Conservation (phyloP, 257 asterid species). For the Solanum chiquidenum region DNA sequence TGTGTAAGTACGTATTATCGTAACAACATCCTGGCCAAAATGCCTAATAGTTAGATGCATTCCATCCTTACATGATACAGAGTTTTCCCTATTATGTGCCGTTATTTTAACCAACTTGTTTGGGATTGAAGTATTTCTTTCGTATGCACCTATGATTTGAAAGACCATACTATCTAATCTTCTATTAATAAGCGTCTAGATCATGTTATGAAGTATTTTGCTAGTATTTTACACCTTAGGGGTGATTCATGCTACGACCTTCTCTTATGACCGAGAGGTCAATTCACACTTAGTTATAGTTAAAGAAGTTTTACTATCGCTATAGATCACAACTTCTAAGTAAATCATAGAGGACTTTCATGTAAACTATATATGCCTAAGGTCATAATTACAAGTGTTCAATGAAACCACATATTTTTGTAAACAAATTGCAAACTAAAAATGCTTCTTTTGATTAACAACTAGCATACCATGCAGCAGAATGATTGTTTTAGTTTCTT, state of each 20-base stretch:
- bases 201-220: not conserved
- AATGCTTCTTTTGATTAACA: not conserved
- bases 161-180: not conserved
- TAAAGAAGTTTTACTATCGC: no score
- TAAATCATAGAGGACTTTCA: not conserved
- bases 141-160: not conserved
- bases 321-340: not conserved
- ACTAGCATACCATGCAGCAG: not conserved
- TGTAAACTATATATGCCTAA: not conserved
- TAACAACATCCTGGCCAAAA: not conserved
- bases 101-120: not conserved
- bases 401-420: not conserved
- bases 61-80: not conserved
- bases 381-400: not conserved
- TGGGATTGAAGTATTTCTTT: not conserved
- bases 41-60: not conserved
- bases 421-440: not conserved
- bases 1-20: slow-evolving; percentile 43
- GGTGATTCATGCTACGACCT: not conserved
- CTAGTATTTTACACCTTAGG: not conserved
- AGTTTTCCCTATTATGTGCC: not conserved
- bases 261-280: not conserved
- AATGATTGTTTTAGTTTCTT: not conserved
- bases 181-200: not conserved
- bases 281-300: no score